Percentiles rank a stretch among this genome's conserved stretches.
phyloP scores from a whole-genome alignment of 2,329 filamentous ascomycete genomes.

The Dactylonectria estremocensis region DNA sequence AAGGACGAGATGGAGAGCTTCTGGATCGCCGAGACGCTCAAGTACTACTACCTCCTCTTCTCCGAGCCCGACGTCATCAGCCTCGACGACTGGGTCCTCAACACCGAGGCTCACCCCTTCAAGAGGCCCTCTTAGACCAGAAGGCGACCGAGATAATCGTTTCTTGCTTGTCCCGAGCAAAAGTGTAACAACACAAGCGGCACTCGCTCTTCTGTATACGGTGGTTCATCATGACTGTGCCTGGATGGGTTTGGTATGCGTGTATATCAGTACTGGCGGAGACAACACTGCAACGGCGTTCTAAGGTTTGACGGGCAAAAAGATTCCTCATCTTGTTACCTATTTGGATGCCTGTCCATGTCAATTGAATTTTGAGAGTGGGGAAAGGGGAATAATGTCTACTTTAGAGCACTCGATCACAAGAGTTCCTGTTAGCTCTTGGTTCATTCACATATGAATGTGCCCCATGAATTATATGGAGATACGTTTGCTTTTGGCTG shows the following conservation, averaged over 20 bases:
- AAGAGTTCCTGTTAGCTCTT: background rate
- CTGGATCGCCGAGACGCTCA: slow-evolving; percentile 92
- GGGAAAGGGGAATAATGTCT: slow-evolving; percentile 19
- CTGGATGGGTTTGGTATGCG: slow-evolving; percentile 14
- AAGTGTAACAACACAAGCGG: slow-evolving; percentile 1
- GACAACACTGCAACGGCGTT: slow-evolving; percentile 25
- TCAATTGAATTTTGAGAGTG: slow-evolving; percentile 14
- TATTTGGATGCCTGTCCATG: slow-evolving; percentile 12
- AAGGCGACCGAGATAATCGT: background rate
- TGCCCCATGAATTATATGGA: background rate
- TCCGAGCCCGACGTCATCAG: slow-evolving; percentile 76
- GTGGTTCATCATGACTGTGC: slow-evolving; percentile 2
- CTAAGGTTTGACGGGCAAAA: slow-evolving; percentile 11
- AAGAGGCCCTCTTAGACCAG: slow-evolving; percentile 57
- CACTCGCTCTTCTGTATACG: slow-evolving; percentile 11
- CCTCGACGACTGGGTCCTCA: slow-evolving; percentile 78
- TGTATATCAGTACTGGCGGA: slow-evolving; percentile 19
- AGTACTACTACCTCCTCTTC: slow-evolving; percentile 92
- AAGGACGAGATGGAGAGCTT: slow-evolving; percentile 87
- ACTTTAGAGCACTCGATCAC: slow-evolving; percentile 2
- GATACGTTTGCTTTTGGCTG: background rate
- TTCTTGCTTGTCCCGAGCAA: slow-evolving; percentile 14
- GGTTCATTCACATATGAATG: background rate
- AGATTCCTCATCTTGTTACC: background rate
- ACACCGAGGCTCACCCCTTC: slow-evolving; percentile 75